Evolutionary conservation across 192 early-diverging fungal species (phyloP), one percentile per base, ranked within the genome.

Genomic region (Coemansia sp.): DNA sequence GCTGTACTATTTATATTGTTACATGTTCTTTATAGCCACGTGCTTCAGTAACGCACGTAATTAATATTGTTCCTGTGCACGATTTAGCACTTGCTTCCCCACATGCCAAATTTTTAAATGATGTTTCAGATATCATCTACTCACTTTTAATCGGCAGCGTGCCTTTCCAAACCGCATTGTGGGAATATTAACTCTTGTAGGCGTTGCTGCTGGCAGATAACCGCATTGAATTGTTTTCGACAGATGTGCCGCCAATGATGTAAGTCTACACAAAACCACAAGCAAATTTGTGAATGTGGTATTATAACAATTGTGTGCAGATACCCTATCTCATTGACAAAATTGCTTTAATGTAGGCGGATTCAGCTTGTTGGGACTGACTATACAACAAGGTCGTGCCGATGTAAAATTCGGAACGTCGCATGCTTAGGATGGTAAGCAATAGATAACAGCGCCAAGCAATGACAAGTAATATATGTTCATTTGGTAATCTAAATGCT

Each of bases 181-280:
- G 40, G 40, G 14, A 44, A 44, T 26, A 9, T 15, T 28, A 15
- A 54, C 11, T 7, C 1, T 5, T 3, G 15, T 83, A 88, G 78
- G 88, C 87, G 7, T 64, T 89, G 71, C 72, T 89, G 34, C 68
- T 88, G 2, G 88, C 88, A 2, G 90, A 91, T 57, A 87, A 84
- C 42, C 70, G 82, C 9, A 85, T 91, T 31, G 88, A 91, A 72
- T 66, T 91, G 14, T 91, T 84, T 59, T 91, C 90, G 15, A 91
- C 90, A 7, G 88, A 91, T 66, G 77, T 86, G 57, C 87, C 88
- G 5, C 90, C 88, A 6, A 76, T 81, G 66, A 69, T 81, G 88
- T 90, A 86, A 76, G 88, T 84, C 14, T 26, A 5, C 14, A 15
- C 40, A 12, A 44, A 44, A 21, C 58, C 8, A 17, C 42, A 17